phyloP scores from a whole-genome alignment of 2,329 filamentous ascomycete species.

The Dactylellina haptotyla region DNA sequence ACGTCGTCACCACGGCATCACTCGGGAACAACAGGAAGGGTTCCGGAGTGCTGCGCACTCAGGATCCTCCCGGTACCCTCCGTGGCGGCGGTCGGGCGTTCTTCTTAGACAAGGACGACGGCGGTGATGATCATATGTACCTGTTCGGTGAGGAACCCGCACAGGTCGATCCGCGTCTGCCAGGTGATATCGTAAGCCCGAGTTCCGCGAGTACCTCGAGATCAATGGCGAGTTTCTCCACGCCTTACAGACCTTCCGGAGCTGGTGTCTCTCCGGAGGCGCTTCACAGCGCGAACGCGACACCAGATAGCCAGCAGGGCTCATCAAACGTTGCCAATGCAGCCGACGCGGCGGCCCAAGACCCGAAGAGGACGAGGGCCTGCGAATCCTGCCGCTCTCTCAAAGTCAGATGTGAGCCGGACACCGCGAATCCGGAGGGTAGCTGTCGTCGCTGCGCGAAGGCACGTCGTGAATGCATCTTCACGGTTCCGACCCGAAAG shows the following conservation, averaged over 20 bases:
- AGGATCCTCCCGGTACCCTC: conserved; percentile 52
- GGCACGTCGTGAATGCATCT: conserved; percentile 78
- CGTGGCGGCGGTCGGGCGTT: conserved; percentile 47
- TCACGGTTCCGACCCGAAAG: conserved; percentile 79
- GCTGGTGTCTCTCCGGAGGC: conserved; percentile 47
- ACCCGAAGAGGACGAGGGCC: conserved; percentile 75
- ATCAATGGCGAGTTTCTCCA: conserved; percentile 53
- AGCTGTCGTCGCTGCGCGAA: conserved; percentile 81
- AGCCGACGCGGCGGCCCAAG: conserved; percentile 58
- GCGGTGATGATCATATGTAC: conserved; percentile 44
- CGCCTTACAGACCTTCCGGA: conserved; percentile 35
- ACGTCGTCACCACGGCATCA: conserved; percentile 52
- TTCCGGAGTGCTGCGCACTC: conserved; percentile 38
- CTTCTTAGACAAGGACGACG: conserved; percentile 35
- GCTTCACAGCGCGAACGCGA: conserved; percentile 45
- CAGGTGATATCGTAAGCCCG: conserved; percentile 39
- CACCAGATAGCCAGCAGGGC: conserved; percentile 44
- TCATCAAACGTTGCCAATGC: conserved; percentile 17
- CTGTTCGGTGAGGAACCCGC: conserved; percentile 13
- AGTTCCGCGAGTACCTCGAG: conserved; percentile 45
- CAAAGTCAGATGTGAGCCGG: conserved; percentile 86
- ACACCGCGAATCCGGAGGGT: conserved; percentile 70
- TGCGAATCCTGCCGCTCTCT: conserved; percentile 80
- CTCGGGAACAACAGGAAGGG: conserved; percentile 48
- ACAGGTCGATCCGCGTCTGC: conserved; percentile 23